phyloP scores from a whole-genome alignment of 441 rosid species.

The Adansonia gregorii region DNA sequence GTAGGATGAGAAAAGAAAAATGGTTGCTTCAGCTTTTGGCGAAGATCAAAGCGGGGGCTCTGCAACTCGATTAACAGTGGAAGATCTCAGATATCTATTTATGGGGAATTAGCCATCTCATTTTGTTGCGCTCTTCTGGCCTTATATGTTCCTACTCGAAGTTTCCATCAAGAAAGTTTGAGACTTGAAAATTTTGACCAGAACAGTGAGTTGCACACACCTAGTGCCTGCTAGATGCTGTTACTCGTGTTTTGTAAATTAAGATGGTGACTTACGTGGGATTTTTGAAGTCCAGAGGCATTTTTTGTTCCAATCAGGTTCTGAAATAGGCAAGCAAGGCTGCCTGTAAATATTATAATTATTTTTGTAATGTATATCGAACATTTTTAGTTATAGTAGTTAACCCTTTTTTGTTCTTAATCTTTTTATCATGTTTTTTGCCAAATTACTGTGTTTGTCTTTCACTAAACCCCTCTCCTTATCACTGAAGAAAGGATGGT shows the following conservation, averaged over 20 bases:
- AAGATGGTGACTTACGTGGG: conserved; percentile 39
- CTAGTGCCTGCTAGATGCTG: conserved; percentile 34
- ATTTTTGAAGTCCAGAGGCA: conserved; percentile 41
- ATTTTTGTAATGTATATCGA: conserved; percentile 26
- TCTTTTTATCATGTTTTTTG: not conserved
- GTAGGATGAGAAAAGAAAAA: conserved; percentile 89
- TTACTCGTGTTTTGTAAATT: conserved; percentile 37
- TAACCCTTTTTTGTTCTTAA: not conserved
- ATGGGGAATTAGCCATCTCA: conserved; percentile 36
- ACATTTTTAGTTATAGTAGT: conserved; percentile 25
- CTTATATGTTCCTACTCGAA: conserved; percentile 10
- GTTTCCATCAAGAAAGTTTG: conserved; percentile 17
- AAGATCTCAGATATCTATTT: conserved; percentile 80
- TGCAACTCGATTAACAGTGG: conserved; percentile 69
- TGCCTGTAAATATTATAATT: conserved; percentile 43
- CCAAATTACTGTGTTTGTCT: not conserved
- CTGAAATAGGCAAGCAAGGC: conserved; percentile 30
- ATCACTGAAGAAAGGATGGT: not conserved
- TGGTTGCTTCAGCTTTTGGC: conserved; percentile 95
- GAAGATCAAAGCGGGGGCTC: conserved; percentile 81
- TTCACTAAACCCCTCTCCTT: not conserved
- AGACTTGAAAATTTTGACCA: conserved; percentile 29
- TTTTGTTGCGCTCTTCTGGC: conserved; percentile 8
- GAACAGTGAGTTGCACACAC: conserved; percentile 38
- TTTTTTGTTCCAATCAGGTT: conserved; percentile 38